Evolutionary conservation across 164 flowering plant genomes (phyloP).

Genomic region (Akebia trifoliata): DNA sequence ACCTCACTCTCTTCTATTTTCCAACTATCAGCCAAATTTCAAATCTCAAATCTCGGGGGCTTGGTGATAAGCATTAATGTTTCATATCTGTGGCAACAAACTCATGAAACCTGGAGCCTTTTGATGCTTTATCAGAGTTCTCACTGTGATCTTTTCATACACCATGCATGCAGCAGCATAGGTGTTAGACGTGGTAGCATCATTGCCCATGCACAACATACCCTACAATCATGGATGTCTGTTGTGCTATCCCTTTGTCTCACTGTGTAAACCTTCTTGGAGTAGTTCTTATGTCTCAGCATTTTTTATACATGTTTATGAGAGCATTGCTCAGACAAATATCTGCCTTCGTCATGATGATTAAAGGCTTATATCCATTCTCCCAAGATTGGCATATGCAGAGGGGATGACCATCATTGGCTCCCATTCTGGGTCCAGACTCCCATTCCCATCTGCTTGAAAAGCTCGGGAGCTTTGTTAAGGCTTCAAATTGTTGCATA

Average conservation of each 20-base stretch:
- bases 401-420: no score
- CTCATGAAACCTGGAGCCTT: constrained; percentile 41
- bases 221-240: constrained; percentile 48
- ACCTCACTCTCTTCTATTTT: no score
- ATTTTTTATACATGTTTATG: constrained; percentile 46
- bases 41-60: constrained; percentile 1
- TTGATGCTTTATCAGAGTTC: constrained; percentile 24
- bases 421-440: constrained; percentile 23
- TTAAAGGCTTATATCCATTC: constrained; percentile 33
- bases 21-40: not conserved
- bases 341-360: constrained; percentile 14
- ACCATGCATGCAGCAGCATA: constrained; percentile 42
- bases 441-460: constrained; percentile 40
- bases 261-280: constrained; percentile 21
- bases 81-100: constrained; percentile 32
- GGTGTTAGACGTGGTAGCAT: constrained; percentile 32
- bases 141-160: constrained; percentile 26
- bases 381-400: constrained; percentile 39
- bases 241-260: constrained; percentile 29
- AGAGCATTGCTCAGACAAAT: constrained; percentile 26
- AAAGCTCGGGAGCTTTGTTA: constrained; percentile 30
- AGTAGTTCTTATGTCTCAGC: constrained; percentile 34
- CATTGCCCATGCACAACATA: constrained; percentile 42
- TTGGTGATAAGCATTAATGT: constrained; percentile 14
- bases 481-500: constrained; percentile 32